These are phyloP conservation scores for Amanita phalloides DNA, from an alignment of 768 basidiomycete genomes.

Conservation along the genomic window DNA sequence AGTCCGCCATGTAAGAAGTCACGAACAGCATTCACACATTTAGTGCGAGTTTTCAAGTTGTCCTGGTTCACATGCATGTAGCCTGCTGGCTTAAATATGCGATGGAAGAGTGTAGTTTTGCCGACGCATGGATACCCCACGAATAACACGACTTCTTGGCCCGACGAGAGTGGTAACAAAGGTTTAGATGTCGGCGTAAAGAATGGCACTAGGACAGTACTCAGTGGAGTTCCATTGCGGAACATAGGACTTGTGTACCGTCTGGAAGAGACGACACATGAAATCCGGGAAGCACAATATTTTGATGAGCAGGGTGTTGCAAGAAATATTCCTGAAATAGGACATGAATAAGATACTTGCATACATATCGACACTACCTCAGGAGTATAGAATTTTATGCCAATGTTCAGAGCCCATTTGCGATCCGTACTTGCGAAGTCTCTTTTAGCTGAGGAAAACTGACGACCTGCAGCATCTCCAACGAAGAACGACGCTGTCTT, in stretches of 20 bases:
- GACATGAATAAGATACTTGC: not conserved
- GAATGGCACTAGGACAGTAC: slow-evolving; percentile 28
- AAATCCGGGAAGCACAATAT: slow-evolving; percentile 55
- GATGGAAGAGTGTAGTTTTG: slow-evolving; percentile 73
- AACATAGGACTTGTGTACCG: slow-evolving; percentile 15
- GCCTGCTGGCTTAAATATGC: slow-evolving; percentile 51
- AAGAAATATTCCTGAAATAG: slow-evolving; percentile 69
- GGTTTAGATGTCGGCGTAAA: slow-evolving; percentile 40
- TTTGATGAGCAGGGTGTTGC: slow-evolving; percentile 29
- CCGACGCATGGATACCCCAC: slow-evolving; percentile 52
- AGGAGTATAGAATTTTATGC: slow-evolving; percentile 69
- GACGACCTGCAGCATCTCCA: slow-evolving; percentile 84
- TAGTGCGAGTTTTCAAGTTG: slow-evolving; percentile 58
- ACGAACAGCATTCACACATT: slow-evolving; percentile 59
- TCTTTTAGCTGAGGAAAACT: slow-evolving; percentile 10
- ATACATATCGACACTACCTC: slow-evolving; percentile 39
- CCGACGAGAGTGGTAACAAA: slow-evolving; percentile 27
- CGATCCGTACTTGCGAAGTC: slow-evolving; percentile 81
- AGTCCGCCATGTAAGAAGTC: slow-evolving; percentile 41
- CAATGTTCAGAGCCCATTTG: slow-evolving; percentile 76
- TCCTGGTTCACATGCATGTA: slow-evolving; percentile 90
- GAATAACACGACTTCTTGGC: slow-evolving; percentile 35
- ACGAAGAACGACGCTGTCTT: slow-evolving; percentile 62
- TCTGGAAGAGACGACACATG: slow-evolving; percentile 37
- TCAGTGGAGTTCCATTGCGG: not conserved